Evolutionary conservation across 352 stramenopile genomes (phyloP).

Genomic region (Globisporangium abappressorium): DNA sequence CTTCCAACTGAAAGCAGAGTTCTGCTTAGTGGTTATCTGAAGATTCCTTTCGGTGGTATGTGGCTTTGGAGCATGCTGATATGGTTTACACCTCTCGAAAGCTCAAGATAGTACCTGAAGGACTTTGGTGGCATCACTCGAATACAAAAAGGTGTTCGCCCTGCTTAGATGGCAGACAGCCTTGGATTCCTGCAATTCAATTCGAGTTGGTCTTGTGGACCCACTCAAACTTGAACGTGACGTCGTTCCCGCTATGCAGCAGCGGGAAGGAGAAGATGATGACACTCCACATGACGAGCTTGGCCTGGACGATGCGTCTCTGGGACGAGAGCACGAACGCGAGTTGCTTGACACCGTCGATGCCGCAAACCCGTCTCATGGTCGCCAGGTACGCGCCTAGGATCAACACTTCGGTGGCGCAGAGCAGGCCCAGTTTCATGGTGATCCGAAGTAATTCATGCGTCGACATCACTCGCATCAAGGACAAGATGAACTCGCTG

Average conservation of each 20-base stretch:
- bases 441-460: background rate
- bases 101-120: too few species aligned
- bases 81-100: too few species aligned
- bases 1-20: too few species aligned
- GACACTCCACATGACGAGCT: conserved; percentile 20
- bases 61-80: too few species aligned
- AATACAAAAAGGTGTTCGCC: too few species aligned
- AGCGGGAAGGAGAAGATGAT: conserved; percentile 31
- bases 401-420: conserved; percentile 19
- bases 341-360: conserved; percentile 24
- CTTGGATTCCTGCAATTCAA: background rate
- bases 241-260: conserved; percentile 24
- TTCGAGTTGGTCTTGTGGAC: background rate
- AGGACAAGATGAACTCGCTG: conserved; percentile 2
- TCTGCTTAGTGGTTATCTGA: too few species aligned
- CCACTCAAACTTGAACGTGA: conserved; percentile 15
- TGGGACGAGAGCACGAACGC: conserved; percentile 30
- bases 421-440: background rate
- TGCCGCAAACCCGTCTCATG: conserved; percentile 10
- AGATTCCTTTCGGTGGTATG: too few species aligned
- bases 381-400: conserved; percentile 20
- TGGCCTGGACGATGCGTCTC: conserved; percentile 21
- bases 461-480: background rate
- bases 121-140: too few species aligned
- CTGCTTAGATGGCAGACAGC: background rate